These are phyloP conservation scores for Mucor irregularis DNA, from an alignment of 371 early-diverging fungal species.

Conservation along the genomic window DNA sequence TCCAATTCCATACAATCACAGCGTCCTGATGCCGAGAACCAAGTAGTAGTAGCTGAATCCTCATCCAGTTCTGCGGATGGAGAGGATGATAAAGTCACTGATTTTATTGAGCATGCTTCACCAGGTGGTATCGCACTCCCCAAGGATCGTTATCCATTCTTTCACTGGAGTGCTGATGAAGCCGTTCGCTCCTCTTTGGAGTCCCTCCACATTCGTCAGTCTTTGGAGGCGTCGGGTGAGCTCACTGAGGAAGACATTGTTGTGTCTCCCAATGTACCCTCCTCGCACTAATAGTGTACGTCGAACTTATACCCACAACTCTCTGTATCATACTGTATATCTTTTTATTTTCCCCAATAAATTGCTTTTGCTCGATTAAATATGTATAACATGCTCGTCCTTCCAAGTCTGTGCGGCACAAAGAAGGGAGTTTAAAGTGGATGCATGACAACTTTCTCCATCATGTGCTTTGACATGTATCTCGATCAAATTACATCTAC, in stretches of 20 bases:
- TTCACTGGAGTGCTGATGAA: conserved; percentile 52
- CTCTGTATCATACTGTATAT: too few species aligned
- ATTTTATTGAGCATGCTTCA: neutral
- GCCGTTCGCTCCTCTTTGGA: conserved; percentile 37
- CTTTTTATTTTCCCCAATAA: too few species aligned
- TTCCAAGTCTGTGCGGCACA: too few species aligned
- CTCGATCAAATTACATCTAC: too few species aligned
- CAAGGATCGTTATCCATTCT: conserved; percentile 47
- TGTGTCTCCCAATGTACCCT: neutral
- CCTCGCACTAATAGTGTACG: neutral
- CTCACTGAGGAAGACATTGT: neutral
- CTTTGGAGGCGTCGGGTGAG: neutral
- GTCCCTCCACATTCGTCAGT: conserved; percentile 4
- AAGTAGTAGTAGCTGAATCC: neutral
- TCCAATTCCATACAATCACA: neutral
- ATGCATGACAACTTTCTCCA: too few species aligned
- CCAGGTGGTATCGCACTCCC: conserved; percentile 18
- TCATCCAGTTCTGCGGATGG: neutral
- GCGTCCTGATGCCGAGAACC: neutral
- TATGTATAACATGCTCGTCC: too few species aligned
- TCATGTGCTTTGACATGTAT: too few species aligned
- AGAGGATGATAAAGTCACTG: neutral
- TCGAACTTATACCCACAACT: too few species aligned
- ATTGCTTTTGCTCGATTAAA: too few species aligned
- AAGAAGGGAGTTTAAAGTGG: too few species aligned